These are phyloP conservation scores for Russula virescens DNA, from an alignment of 768 basidiomycete genomes.

Conservation along the genomic window DNA sequence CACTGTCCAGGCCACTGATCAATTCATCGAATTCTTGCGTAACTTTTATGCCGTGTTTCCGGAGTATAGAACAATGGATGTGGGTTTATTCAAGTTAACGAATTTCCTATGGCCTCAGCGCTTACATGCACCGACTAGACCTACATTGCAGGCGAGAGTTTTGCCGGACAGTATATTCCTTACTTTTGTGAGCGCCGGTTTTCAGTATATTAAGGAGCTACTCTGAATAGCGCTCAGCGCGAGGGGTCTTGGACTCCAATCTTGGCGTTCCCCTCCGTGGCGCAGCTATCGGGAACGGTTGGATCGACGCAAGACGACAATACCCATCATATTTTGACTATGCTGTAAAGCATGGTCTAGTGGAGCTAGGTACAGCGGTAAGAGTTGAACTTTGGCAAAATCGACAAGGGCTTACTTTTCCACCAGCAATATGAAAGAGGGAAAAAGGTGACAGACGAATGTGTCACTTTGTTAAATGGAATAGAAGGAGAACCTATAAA, in stretches of 20 bases:
- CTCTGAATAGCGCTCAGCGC: conserved; percentile 42
- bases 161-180: conserved; percentile 96
- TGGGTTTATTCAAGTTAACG: conserved; percentile 37
- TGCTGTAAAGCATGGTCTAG: conserved; percentile 67
- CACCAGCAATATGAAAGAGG: conserved; percentile 55
- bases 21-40: conserved; percentile 76
- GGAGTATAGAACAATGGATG: conserved; percentile 76
- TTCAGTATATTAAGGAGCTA: background rate
- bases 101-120: background rate
- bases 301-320: conserved; percentile 88
- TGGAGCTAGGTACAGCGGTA: conserved; percentile 69
- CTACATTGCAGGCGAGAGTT: conserved; percentile 93
- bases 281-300: conserved; percentile 92
- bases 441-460: conserved; percentile 53
- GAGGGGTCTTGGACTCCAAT: conserved; percentile 61
- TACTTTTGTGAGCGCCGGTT: conserved; percentile 64
- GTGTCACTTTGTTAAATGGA: conserved; percentile 43
- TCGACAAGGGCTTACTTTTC: background rate
- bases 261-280: conserved; percentile 66
- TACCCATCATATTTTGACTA: conserved; percentile 90
- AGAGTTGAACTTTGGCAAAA: conserved; percentile 20
- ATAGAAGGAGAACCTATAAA: conserved; percentile 51
- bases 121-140: conserved; percentile 49
- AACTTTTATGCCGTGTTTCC: conserved; percentile 93
- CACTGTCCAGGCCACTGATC: conserved; percentile 55